phyloP scores from a whole-genome alignment of 2,329 filamentous ascomycete genomes.

The Ascocoryne sarcoides region DNA sequence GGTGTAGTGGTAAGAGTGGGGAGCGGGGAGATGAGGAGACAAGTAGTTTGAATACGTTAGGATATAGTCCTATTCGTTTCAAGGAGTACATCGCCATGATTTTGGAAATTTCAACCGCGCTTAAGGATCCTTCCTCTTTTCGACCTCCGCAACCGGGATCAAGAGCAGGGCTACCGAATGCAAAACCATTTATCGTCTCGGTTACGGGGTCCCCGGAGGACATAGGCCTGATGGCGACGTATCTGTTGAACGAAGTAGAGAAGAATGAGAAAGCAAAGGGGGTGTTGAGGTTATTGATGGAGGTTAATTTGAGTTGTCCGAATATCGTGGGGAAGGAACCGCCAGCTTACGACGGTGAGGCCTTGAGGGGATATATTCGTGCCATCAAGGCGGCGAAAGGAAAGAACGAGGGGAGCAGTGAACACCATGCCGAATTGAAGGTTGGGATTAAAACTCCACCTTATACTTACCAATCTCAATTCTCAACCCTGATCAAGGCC shows the following conservation, averaged over 20 bases:
- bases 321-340: constrained; percentile 63
- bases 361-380: constrained; percentile 46
- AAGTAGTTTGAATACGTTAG: constrained; percentile 59
- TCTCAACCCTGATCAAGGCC: constrained; percentile 44
- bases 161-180: too few species aligned
- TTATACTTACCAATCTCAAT: constrained; percentile 64
- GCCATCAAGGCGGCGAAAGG: constrained; percentile 14
- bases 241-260: not conserved
- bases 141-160: too few species aligned
- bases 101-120: too few species aligned
- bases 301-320: constrained; percentile 71
- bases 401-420: not conserved
- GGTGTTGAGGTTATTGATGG: constrained; percentile 47
- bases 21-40: constrained; percentile 18
- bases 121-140: too few species aligned
- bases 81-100: too few species aligned
- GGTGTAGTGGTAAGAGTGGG: not conserved
- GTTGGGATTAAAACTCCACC: constrained; percentile 68
- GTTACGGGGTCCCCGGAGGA: constrained; percentile 57
- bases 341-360: constrained; percentile 53
- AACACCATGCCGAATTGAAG: constrained; percentile 6
- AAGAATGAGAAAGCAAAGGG: constrained; percentile 3
- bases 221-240: constrained; percentile 45
- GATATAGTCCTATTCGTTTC: constrained; percentile 68
- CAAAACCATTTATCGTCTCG: constrained; percentile 59